Percentiles rank a stretch among this genome's conserved stretches.
Conservation (phyloP, 164 flowering plant species). For the Tetrastigma voinierianum region DNA sequence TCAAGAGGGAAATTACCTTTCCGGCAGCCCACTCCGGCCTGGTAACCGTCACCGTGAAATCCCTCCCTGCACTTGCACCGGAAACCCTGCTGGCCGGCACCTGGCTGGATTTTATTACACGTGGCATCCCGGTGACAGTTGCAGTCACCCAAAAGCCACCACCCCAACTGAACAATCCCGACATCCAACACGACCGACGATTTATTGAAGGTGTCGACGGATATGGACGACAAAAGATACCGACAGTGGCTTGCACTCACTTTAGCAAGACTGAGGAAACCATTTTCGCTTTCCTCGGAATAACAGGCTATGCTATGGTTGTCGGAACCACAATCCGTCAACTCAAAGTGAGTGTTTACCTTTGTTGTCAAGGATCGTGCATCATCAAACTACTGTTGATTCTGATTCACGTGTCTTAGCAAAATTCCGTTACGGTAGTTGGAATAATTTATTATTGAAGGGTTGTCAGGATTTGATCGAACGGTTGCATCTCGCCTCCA, state of each 20-base stretch:
- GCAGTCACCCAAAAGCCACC: constrained; percentile 69
- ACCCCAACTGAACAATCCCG: constrained; percentile 47
- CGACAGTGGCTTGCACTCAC: constrained; percentile 28
- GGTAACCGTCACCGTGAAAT: constrained; percentile 64
- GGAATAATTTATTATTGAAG: constrained; percentile 44
- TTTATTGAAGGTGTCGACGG: constrained; percentile 15
- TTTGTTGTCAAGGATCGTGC: constrained; percentile 33
- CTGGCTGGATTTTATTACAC: constrained; percentile 26
- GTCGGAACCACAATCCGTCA: constrained; percentile 16
- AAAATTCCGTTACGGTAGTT: constrained; percentile 56
- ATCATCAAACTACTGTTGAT: too few relatives aligned
- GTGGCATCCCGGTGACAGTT: constrained; percentile 41
- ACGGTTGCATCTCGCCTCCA: constrained; percentile 57
- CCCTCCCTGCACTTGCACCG: constrained; percentile 65
- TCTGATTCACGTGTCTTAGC: constrained; percentile 31
- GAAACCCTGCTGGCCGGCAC: constrained; percentile 21
- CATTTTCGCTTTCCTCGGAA: constrained; percentile 11
- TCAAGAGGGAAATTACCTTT: constrained; percentile 40
- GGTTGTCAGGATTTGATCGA: constrained; percentile 19
- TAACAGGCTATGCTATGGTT: constrained; percentile 40
- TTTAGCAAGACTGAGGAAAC: constrained; percentile 21
- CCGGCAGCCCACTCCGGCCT: constrained; percentile 57
- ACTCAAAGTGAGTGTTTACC: constrained; percentile 32
- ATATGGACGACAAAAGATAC: constrained; percentile 44
- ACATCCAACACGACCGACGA: constrained; percentile 46